Evolutionary conservation across 2,329 filamentous ascomycete genomes (phyloP).

Genomic region (Claviceps sp.): DNA sequence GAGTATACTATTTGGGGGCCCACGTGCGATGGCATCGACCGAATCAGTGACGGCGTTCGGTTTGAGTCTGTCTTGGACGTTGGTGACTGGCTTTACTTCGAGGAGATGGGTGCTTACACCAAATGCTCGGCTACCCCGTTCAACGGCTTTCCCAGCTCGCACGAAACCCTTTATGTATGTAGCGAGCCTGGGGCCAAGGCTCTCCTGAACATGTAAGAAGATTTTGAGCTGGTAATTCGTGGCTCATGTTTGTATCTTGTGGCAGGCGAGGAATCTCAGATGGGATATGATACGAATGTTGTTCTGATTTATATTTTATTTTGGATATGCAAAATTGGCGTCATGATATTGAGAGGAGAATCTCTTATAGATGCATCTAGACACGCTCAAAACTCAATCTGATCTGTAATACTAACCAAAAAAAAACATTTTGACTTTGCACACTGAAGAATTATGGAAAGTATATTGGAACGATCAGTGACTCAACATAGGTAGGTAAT

Average conservation of each 20-base stretch:
- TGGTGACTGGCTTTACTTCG: slow-evolving; percentile 97
- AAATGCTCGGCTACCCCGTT: slow-evolving; percentile 96
- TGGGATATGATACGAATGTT: not conserved
- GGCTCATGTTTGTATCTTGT: too few relatives aligned
- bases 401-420: not conserved
- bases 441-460: not conserved
- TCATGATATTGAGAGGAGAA: not conserved
- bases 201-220: slow-evolving; percentile 33
- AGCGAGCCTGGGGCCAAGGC: slow-evolving; percentile 80
- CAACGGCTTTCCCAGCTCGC: slow-evolving; percentile 89
- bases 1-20: slow-evolving; percentile 98
- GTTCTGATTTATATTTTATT: not conserved
- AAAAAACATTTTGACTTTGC: not conserved
- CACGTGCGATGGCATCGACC: slow-evolving; percentile 94
- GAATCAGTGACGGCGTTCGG: slow-evolving; percentile 69
- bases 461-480: too few relatives aligned
- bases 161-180: slow-evolving; percentile 88
- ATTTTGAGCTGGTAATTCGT: not conserved
- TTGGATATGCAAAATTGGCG: not conserved
- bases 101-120: slow-evolving; percentile 97
- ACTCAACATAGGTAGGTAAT: too few relatives aligned
- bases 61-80: slow-evolving; percentile 71
- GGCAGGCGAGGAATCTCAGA: not conserved
- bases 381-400: not conserved
- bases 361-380: not conserved